These are phyloP conservation scores for Tanacetum coccineum DNA, from an alignment of 129 eudicot genomes.

Conservation along the genomic window DNA sequence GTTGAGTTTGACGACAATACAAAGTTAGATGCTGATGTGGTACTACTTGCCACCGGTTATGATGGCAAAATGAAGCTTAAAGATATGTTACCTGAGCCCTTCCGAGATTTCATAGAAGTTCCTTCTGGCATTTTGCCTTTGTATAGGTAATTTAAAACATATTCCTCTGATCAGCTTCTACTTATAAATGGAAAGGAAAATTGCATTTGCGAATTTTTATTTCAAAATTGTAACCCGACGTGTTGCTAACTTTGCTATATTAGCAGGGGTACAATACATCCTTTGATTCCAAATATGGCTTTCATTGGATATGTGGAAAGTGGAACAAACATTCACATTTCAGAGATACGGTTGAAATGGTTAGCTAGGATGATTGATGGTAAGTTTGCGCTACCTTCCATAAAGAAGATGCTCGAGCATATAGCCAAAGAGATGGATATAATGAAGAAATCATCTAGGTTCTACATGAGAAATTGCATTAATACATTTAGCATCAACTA, in stretches of 20 bases:
- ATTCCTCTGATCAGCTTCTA: not conserved
- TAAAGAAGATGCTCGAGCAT: conserved; percentile 65
- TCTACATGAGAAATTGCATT: conserved; percentile 83
- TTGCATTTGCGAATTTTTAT: not conserved
- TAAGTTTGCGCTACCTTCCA: conserved; percentile 65
- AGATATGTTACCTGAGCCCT: conserved; percentile 63
- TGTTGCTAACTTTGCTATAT: not conserved
- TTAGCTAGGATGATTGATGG: conserved; percentile 56
- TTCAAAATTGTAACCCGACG: not conserved
- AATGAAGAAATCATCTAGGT: conserved; percentile 78
- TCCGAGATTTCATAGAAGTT: conserved; percentile 49
- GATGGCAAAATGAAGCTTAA: conserved; percentile 79
- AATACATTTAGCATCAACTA: conserved; percentile 86
- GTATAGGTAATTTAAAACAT: conserved; percentile 47
- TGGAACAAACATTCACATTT: conserved; percentile 76
- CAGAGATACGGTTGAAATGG: conserved; percentile 95
- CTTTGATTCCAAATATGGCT: conserved; percentile 85
- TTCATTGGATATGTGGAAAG: conserved; percentile 90
- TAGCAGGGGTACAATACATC: conserved; percentile 90
- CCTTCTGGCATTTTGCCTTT: conserved; percentile 79
- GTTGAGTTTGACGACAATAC: conserved; percentile 67
- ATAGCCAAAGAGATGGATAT: conserved; percentile 62
- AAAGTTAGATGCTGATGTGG: conserved; percentile 77
- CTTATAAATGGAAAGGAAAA: not conserved
- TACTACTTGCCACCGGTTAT: conserved; percentile 78